These are phyloP conservation scores for Dentipellis sp. DNA, from an alignment of 768 basidiomycete genomes.

Conservation along the genomic window DNA sequence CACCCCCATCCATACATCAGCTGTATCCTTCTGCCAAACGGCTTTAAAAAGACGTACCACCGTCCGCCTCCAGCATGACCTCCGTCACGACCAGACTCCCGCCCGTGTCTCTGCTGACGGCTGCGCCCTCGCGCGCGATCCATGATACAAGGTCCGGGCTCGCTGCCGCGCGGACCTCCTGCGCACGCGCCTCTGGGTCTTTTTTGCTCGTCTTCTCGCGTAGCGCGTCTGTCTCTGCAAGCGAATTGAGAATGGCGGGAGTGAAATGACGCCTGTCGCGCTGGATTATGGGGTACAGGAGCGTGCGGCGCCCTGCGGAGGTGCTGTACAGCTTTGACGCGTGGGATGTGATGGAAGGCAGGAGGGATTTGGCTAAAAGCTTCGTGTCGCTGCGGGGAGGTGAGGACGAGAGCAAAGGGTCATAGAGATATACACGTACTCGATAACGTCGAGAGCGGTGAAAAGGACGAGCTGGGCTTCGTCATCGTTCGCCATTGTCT, in stretches of 20 bases:
- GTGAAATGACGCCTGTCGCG: constrained; percentile 84
- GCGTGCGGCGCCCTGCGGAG: constrained; percentile 70
- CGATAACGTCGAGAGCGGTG: constrained; percentile 82
- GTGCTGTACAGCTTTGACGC: constrained; percentile 48
- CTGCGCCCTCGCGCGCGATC: constrained; percentile 52
- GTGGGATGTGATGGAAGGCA: constrained; percentile 55
- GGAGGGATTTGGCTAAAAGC: constrained; percentile 70
- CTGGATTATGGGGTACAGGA: constrained; percentile 78
- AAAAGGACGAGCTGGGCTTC: constrained; percentile 88
- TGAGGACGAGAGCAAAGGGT: neutral
- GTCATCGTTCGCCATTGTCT: constrained; percentile 80
- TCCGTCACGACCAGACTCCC: constrained; percentile 75
- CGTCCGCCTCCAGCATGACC: constrained; percentile 77
- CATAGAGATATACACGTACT: constrained; percentile 40
- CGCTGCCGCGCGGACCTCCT: constrained; percentile 65
- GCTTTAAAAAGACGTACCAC: constrained; percentile 55
- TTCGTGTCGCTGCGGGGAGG: constrained; percentile 69
- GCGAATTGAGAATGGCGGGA: constrained; percentile 60
- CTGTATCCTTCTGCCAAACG: neutral
- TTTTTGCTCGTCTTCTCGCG: constrained; percentile 82
- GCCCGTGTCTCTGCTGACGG: constrained; percentile 63
- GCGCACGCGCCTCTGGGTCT: constrained; percentile 45
- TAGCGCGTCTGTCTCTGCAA: constrained; percentile 66
- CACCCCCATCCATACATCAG: neutral
- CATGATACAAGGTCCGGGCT: constrained; percentile 69